Evolutionary conservation across 805 yeast genomes (phyloP).

Genomic region (Metschnikowia baotianmanensis): DNA sequence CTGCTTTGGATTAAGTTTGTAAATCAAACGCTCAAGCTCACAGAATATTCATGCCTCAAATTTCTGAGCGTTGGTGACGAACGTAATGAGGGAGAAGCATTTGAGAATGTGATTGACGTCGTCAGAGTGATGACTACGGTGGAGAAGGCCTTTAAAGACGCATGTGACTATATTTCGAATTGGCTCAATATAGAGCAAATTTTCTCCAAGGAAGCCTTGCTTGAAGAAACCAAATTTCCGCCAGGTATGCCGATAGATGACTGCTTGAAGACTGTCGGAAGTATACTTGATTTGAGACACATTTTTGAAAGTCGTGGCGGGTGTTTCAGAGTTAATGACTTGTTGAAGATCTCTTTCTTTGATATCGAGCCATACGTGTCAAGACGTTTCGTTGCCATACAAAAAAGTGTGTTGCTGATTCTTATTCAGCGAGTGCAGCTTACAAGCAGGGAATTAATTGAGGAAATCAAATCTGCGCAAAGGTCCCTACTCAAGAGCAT

Average conservation of each 20-base stretch:
- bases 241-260: slow-evolving; percentile 18
- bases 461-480: slow-evolving; percentile 8
- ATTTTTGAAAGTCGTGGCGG: slow-evolving; percentile 51
- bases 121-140: neutral
- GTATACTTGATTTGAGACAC: slow-evolving; percentile 41
- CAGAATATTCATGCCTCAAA: slow-evolving; percentile 17
- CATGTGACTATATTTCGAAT: slow-evolving; percentile 13
- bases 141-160: neutral
- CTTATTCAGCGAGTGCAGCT: slow-evolving; percentile 7
- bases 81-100: neutral
- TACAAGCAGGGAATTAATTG: slow-evolving; percentile 1
- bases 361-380: slow-evolving; percentile 5
- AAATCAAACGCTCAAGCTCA: slow-evolving; percentile 17
- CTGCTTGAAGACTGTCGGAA: slow-evolving; percentile 51
- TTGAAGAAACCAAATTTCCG: slow-evolving; percentile 14
- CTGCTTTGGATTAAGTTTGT: slow-evolving; percentile 22
- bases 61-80: slow-evolving; percentile 1
- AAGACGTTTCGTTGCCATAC: neutral
- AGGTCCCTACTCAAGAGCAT: slow-evolving; percentile 1
- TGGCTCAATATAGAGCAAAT: slow-evolving; percentile 53
- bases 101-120: neutral
- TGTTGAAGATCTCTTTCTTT: slow-evolving; percentile 7
- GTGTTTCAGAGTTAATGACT: neutral
- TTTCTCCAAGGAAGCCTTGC: neutral
- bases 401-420: neutral